These are phyloP conservation scores for Seiridium cupressi DNA, from an alignment of 2,329 filamentous ascomycete genomes.

Conservation along the genomic window DNA sequence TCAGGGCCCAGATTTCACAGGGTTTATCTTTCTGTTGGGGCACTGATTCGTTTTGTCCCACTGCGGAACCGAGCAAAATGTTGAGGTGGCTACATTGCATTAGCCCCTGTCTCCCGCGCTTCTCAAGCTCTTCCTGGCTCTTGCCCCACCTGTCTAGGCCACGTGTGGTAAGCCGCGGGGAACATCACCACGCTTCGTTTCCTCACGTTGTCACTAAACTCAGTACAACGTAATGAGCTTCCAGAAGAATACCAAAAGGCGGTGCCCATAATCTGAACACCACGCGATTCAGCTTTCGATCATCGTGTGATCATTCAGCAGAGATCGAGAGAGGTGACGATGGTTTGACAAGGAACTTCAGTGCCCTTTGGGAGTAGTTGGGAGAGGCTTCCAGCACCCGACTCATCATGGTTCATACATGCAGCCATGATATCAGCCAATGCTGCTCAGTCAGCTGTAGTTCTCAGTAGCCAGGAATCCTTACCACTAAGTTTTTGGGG, in stretches of 20 bases:
- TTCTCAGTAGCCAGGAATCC: no score
- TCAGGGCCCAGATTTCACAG: background rate
- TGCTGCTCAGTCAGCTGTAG: no score
- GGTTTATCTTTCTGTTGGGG: conserved; percentile 4
- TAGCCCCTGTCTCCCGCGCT: conserved; percentile 1
- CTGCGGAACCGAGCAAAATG: conserved; percentile 2
- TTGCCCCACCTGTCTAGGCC: background rate
- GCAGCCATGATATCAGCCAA: no score
- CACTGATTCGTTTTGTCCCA: background rate
- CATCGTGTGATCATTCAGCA: background rate
- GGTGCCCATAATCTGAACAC: background rate
- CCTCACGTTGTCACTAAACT: background rate
- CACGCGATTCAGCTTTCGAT: background rate
- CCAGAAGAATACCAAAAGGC: background rate
- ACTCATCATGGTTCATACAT: no score
- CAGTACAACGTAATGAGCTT: background rate
- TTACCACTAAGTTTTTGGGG: no score
- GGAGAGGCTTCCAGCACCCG: no score
- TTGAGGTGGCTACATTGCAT: background rate
- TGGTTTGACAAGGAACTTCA: no score
- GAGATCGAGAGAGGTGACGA: background rate
- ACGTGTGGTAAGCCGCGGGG: conserved; percentile 2
- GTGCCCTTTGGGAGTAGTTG: no score
- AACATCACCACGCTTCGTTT: background rate
- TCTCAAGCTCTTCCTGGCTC: background rate